Evolutionary conservation across 2,329 filamentous ascomycete species (phyloP).

Genomic region (Diaporthe sp.): DNA sequence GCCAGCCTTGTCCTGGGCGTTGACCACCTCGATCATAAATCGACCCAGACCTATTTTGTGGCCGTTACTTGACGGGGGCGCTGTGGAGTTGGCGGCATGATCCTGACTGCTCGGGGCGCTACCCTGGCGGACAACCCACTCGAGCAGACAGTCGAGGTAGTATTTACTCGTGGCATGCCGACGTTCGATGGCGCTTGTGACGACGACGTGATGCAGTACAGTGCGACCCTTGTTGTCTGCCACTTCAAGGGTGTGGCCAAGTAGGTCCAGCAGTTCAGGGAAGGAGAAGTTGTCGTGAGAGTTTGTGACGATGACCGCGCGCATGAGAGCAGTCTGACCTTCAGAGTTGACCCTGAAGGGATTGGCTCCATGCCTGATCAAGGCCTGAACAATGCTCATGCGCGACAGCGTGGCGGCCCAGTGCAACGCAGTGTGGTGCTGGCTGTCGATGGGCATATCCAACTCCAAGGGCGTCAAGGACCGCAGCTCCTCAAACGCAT

Average conservation of each 20-base stretch:
- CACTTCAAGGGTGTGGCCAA: slow-evolving; percentile 91
- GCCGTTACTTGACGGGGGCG: slow-evolving; percentile 46
- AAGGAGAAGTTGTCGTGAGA: slow-evolving; percentile 93
- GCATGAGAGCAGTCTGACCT: slow-evolving; percentile 93
- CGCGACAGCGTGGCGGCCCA: slow-evolving; percentile 96
- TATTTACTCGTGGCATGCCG: slow-evolving; percentile 93
- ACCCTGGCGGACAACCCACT: slow-evolving; percentile 92
- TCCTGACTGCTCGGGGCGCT: slow-evolving; percentile 58
- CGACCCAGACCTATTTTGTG: slow-evolving; percentile 88
- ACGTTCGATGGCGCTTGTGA: slow-evolving; percentile 95
- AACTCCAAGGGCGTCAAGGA: slow-evolving; percentile 84
- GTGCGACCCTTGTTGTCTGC: slow-evolving; percentile 91
- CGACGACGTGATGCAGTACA: slow-evolving; percentile 94
- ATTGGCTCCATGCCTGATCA: slow-evolving; percentile 88
- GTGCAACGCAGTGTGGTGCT: slow-evolving; percentile 90
- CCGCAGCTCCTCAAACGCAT: slow-evolving; percentile 82
- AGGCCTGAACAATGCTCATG: slow-evolving; percentile 82
- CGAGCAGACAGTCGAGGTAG: slow-evolving; percentile 93
- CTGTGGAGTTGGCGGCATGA: slow-evolving; percentile 43
- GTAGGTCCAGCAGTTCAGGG: slow-evolving; percentile 87
- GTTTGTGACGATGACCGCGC: slow-evolving; percentile 93
- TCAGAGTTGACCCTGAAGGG: slow-evolving; percentile 89
- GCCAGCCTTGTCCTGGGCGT: slow-evolving; percentile 91
- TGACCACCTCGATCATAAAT: slow-evolving; percentile 98
- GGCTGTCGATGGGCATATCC: slow-evolving; percentile 91